Percentiles rank a stretch among this genome's conserved stretches.
Evolutionary conservation across 2,329 filamentous ascomycete species (phyloP).

Genomic region (Nothophoma quercina): DNA sequence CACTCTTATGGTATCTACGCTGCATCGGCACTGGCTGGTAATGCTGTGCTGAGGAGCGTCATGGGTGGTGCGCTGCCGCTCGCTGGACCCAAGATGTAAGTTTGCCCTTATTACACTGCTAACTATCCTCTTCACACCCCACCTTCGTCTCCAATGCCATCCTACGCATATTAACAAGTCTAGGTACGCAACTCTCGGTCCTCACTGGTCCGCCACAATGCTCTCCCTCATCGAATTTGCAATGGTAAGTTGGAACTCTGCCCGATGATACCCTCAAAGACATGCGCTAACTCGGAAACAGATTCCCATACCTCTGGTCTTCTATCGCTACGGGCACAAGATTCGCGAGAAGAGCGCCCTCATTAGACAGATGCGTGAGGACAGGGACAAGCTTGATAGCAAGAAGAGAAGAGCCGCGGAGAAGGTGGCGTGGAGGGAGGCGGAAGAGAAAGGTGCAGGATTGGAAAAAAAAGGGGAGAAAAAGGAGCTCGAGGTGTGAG

Average conservation of each 20-base stretch:
- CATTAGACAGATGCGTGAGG: slow-evolving; percentile 58
- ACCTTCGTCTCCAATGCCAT: neutral
- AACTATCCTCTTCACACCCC: neutral
- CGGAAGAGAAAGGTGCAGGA: slow-evolving; percentile 5
- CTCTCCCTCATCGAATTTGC: slow-evolving; percentile 75
- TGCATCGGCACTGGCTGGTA: slow-evolving; percentile 80
- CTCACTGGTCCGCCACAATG: slow-evolving; percentile 81
- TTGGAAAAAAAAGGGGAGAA: slow-evolving; percentile 9
- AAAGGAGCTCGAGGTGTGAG: slow-evolving; percentile 21
- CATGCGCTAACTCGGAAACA: too few relatives aligned
- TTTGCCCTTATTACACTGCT: neutral
- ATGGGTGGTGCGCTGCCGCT: slow-evolving; percentile 82
- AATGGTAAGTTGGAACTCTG: too few relatives aligned
- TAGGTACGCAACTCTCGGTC: slow-evolving; percentile 69
- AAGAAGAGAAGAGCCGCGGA: slow-evolving; percentile 50
- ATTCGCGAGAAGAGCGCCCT: slow-evolving; percentile 64
- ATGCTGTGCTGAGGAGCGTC: slow-evolving; percentile 74
- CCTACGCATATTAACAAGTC: neutral
- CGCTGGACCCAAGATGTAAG: slow-evolving; percentile 70
- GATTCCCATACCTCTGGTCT: slow-evolving; percentile 83
- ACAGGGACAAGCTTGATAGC: slow-evolving; percentile 52
- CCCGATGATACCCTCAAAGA: too few relatives aligned
- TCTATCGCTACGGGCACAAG: slow-evolving; percentile 69
- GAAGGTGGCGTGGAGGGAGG: slow-evolving; percentile 52
- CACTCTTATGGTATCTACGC: slow-evolving; percentile 82